phyloP scores from a whole-genome alignment of 352 stramenopile species.

The Aphanomyces invadans region DNA sequence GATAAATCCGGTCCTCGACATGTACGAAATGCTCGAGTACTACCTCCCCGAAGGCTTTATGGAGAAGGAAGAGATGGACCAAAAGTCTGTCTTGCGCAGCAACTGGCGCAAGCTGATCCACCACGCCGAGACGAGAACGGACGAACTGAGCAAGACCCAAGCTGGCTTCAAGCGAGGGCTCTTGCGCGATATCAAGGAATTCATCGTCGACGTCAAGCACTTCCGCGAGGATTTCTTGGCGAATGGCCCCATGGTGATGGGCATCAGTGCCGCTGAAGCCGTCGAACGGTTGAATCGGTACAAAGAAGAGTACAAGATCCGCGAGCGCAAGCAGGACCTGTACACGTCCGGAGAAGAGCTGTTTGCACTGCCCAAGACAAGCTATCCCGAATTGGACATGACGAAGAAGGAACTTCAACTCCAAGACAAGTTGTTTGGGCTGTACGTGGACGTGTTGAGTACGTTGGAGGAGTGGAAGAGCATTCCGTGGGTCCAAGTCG shows the following conservation, averaged over 20 bases:
- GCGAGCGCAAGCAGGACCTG: slow-evolving; percentile 95
- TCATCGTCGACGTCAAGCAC: slow-evolving; percentile 94
- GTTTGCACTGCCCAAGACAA: slow-evolving; percentile 93
- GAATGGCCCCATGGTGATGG: slow-evolving; percentile 97
- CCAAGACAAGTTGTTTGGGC: slow-evolving; percentile 90
- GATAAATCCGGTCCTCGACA: slow-evolving; percentile 96
- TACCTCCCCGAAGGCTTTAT: slow-evolving; percentile 94
- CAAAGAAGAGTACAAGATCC: slow-evolving; percentile 97
- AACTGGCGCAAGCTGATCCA: slow-evolving; percentile 97
- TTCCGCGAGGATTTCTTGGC: slow-evolving; percentile 94
- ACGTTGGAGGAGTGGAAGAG: slow-evolving; percentile 97
- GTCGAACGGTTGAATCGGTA: slow-evolving; percentile 96
- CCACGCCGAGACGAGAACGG: slow-evolving; percentile 88
- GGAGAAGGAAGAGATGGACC: slow-evolving; percentile 99
- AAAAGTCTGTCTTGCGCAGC: slow-evolving; percentile 95
- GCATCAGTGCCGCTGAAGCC: slow-evolving; percentile 92
- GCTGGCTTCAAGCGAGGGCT: slow-evolving; percentile 94
- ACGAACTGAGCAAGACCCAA: slow-evolving; percentile 94
- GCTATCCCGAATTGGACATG: slow-evolving; percentile 94
- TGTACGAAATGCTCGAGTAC: slow-evolving; percentile 97
- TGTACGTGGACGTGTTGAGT: slow-evolving; percentile 96
- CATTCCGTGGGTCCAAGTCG: slow-evolving; percentile 92
- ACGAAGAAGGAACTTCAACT: slow-evolving; percentile 97
- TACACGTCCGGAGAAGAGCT: slow-evolving; percentile 95
- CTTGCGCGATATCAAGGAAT: slow-evolving; percentile 93